A percentile compares a stretch with the other conserved stretches of the same genome.
phyloP scores from a whole-genome alignment of 176 grass and related monocot genomes.

The Thinopyrum elongatum region DNA sequence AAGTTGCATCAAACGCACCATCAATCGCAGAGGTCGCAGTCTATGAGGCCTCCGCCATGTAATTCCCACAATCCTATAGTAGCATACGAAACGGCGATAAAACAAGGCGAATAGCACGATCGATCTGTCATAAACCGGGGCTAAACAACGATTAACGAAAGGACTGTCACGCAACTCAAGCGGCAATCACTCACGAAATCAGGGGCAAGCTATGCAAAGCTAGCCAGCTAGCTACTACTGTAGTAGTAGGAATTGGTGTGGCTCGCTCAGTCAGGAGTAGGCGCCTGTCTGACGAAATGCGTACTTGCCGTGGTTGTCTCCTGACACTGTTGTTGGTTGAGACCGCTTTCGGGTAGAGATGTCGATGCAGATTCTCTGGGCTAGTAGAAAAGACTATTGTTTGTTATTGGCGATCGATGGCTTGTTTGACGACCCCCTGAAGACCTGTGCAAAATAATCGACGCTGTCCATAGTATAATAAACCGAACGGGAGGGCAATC shows the following conservation, averaged over 20 bases:
- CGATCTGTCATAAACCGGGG: neutral
- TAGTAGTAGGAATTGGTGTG: neutral
- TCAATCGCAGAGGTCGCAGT: neutral
- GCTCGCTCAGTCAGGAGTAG: neutral
- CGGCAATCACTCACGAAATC: conserved; percentile 6
- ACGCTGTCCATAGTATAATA: neutral
- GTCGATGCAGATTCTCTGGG: conserved; percentile 47
- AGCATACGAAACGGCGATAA: neutral
- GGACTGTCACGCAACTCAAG: neutral
- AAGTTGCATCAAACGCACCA: neutral
- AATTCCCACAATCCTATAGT: neutral
- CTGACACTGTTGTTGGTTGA: neutral
- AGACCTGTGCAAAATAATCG: conserved; percentile 32
- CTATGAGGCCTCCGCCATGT: neutral
- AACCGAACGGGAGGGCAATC: neutral
- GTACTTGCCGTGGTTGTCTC: conserved; percentile 12
- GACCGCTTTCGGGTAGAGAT: conserved; percentile 37
- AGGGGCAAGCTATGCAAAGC: neutral
- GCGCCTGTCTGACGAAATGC: conserved; percentile 28
- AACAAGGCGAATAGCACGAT: neutral
- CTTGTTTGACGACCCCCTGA: conserved; percentile 36
- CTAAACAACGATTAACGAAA: neutral
- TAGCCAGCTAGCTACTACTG: neutral
- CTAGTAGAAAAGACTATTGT: neutral
- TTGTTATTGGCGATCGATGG: conserved; percentile 7